Evolutionary conservation across 2,329 filamentous ascomycete species (phyloP).

Genomic region (Dactylellina leptospora): DNA sequence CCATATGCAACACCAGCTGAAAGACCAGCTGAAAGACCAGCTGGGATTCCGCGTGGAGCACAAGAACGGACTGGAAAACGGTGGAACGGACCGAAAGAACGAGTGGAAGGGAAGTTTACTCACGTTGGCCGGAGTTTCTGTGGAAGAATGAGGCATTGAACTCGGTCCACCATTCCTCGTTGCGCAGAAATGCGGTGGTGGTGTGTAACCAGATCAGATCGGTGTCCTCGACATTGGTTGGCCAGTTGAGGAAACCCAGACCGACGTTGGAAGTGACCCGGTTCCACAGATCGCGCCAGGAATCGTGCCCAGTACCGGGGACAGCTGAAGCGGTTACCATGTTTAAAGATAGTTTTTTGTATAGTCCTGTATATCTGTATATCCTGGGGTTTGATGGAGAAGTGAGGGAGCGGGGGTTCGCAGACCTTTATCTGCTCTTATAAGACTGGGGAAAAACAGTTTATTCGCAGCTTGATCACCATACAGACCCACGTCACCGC

Average conservation of each 20-base stretch:
- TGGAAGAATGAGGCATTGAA: slow-evolving; percentile 52
- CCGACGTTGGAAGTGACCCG: slow-evolving; percentile 38
- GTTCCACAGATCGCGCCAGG: slow-evolving; percentile 48
- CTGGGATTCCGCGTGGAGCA: too few relatives aligned
- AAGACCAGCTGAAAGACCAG: too few relatives aligned
- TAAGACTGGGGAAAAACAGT: neutral
- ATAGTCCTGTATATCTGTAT: neutral
- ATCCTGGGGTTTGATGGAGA: neutral
- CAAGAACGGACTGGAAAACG: neutral
- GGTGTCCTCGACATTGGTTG: slow-evolving; percentile 25
- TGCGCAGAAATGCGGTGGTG: slow-evolving; percentile 32
- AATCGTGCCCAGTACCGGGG: slow-evolving; percentile 32
- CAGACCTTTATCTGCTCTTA: neutral
- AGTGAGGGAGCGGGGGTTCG: neutral
- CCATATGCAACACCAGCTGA: too few relatives aligned
- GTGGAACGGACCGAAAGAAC: neutral
- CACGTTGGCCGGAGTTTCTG: slow-evolving; percentile 28
- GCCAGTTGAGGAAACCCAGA: slow-evolving; percentile 40
- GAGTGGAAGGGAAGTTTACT: neutral
- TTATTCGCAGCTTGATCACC: neutral
- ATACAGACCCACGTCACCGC: neutral
- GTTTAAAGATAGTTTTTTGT: neutral
- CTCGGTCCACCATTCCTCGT: slow-evolving; percentile 34
- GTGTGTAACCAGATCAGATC: slow-evolving; percentile 51
- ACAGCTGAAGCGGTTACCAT: slow-evolving; percentile 21